Conservation (phyloP, 352 stramenopile species). For the Globisporangium cystogenes region DNA sequence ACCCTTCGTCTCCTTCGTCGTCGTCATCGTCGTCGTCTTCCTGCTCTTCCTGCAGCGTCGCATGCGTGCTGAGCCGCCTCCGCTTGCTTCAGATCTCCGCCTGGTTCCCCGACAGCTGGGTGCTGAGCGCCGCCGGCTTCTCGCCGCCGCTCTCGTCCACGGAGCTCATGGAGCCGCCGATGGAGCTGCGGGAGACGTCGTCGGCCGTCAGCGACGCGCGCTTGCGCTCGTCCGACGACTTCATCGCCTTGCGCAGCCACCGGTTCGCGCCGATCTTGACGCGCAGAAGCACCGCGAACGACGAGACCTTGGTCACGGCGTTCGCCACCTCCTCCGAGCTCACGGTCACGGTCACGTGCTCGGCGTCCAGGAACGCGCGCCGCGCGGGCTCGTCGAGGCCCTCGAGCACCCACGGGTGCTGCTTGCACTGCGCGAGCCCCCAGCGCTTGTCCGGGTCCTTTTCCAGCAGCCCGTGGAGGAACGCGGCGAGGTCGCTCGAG, state of each 20-base stretch:
- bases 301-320: constrained; percentile 69
- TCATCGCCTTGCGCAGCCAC: constrained; percentile 68
- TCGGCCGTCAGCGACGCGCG: constrained; percentile 17
- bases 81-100: constrained; percentile 33
- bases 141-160: constrained; percentile 18
- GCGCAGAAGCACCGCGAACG: constrained; percentile 67
- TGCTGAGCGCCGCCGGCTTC: not conserved
- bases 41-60: too few species aligned
- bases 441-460: constrained; percentile 71
- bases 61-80: too few species aligned
- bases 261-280: constrained; percentile 76
- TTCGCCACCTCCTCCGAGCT: constrained; percentile 50
- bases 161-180: constrained; percentile 10
- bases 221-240: constrained; percentile 46
- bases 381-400: constrained; percentile 33
- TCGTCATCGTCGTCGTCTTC: too few species aligned
- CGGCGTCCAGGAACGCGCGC: constrained; percentile 40
- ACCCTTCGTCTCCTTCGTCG: too few species aligned
- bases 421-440: constrained; percentile 63
- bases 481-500: constrained; percentile 31
- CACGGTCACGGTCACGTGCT: constrained; percentile 51
- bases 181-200: constrained; percentile 13
- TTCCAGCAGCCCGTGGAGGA: constrained; percentile 63
- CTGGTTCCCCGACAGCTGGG: constrained; percentile 22
- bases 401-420: constrained; percentile 60